A percentile compares a stretch with the other conserved stretches of the same genome.
Evolutionary conservation across 2,329 filamentous ascomycete species (phyloP).

Genomic region (Fusarium pseudocircinatum): DNA sequence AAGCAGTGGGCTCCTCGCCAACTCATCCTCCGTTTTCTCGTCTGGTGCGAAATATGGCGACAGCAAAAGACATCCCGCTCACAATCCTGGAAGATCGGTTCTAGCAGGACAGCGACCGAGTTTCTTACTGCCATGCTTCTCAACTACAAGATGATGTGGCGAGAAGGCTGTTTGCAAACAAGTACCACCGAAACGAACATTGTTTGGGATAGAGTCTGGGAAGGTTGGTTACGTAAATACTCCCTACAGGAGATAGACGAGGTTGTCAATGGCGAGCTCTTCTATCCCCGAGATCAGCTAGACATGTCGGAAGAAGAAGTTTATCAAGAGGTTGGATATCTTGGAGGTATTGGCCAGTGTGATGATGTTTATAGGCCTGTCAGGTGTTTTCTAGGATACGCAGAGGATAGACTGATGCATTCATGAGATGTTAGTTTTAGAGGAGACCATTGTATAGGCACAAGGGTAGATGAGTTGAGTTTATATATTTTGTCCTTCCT

Average conservation of each 20-base stretch:
- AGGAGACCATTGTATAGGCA: not conserved
- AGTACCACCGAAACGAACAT: not conserved
- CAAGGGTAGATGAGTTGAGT: not conserved
- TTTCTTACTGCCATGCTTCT: slow-evolving; percentile 40
- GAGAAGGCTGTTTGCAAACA: slow-evolving; percentile 24
- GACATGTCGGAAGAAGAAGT: slow-evolving; percentile 34
- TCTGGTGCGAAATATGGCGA: slow-evolving; percentile 42
- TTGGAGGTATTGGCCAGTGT: slow-evolving; percentile 39
- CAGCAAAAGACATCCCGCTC: slow-evolving; percentile 31
- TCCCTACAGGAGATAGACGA: slow-evolving; percentile 10
- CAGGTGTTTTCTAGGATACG: not conserved
- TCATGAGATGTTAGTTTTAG: not conserved
- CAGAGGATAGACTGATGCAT: not conserved
- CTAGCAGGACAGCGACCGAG: slow-evolving; percentile 18
- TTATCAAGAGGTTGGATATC: slow-evolving; percentile 39
- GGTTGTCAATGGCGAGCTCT: slow-evolving; percentile 2
- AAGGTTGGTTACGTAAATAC: slow-evolving; percentile 43
- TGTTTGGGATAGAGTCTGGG: slow-evolving; percentile 42
- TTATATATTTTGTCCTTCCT: not conserved
- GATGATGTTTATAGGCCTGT: slow-evolving; percentile 14
- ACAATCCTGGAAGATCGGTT: slow-evolving; percentile 33
- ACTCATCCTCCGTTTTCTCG: slow-evolving; percentile 38
- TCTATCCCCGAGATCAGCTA: slow-evolving; percentile 28
- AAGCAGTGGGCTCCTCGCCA: slow-evolving; percentile 17
- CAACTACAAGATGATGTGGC: slow-evolving; percentile 37